Evolutionary conservation across 495 filamentous ascomycete species (phyloP).

Genomic region (Podospora anserina): DNA sequence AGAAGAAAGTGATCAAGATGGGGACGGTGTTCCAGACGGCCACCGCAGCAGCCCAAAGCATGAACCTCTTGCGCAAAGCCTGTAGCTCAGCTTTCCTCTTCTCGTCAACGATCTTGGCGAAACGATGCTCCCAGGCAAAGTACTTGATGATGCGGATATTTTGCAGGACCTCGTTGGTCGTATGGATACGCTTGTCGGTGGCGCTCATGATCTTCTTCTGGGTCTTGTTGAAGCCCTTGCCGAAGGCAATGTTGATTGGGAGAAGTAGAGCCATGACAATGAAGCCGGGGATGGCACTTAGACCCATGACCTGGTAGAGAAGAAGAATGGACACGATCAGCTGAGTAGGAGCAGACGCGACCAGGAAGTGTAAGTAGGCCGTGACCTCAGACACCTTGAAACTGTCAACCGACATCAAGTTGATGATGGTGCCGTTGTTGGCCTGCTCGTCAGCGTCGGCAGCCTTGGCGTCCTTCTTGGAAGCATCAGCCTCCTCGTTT

Average conservation of each 20-base stretch:
- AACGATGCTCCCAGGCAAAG: slow-evolving; percentile 97
- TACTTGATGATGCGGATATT: slow-evolving; percentile 99
- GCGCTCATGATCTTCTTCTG: slow-evolving; percentile 91
- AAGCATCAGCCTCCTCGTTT: slow-evolving; percentile 30
- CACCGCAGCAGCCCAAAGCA: slow-evolving; percentile 86
- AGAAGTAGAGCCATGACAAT: slow-evolving; percentile 85
- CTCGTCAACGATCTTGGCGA: slow-evolving; percentile 80
- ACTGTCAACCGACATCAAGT: slow-evolving; percentile 97
- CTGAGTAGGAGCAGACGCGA: slow-evolving; percentile 81
- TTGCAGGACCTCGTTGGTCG: slow-evolving; percentile 93
- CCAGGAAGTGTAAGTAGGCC: slow-evolving; percentile 87
- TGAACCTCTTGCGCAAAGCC: slow-evolving; percentile 74
- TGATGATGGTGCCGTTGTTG: slow-evolving; percentile 94
- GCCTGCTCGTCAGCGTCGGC: slow-evolving; percentile 65
- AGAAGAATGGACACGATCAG: slow-evolving; percentile 66
- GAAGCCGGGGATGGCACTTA: slow-evolving; percentile 91
- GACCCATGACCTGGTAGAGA: slow-evolving; percentile 84
- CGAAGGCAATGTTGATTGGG: slow-evolving; percentile 84
- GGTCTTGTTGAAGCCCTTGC: slow-evolving; percentile 73
- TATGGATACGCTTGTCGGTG: slow-evolving; percentile 93
- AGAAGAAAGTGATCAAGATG: slow-evolving; percentile 91
- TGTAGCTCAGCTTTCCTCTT: slow-evolving; percentile 77
- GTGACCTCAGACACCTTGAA: slow-evolving; percentile 96
- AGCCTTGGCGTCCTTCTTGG: slow-evolving; percentile 36
- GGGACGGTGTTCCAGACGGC: slow-evolving; percentile 97